phyloP scores from a whole-genome alignment of 2,329 filamentous ascomycete genomes.

The Xylariaceae sp. region DNA sequence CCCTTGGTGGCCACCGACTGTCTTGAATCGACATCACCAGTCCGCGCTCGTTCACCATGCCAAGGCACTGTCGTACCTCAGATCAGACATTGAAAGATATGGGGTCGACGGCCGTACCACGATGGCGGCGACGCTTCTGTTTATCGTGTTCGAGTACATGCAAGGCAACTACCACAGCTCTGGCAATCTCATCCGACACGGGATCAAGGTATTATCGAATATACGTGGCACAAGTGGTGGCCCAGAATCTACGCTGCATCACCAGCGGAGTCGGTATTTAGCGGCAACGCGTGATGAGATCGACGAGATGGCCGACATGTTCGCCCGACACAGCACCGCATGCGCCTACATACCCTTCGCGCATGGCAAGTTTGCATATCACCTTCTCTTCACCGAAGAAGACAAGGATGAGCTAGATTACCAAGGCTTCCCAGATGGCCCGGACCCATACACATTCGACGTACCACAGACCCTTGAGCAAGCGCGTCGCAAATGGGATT shows the following conservation, averaged over 20 bases:
- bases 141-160: conserved; percentile 27
- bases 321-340: conserved; percentile 18
- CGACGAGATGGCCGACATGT: conserved; percentile 24
- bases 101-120: conserved; percentile 17
- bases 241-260: conserved; percentile 10
- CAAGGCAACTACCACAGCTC: conserved; percentile 25
- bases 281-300: conserved; percentile 14
- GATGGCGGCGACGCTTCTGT: conserved; percentile 23
- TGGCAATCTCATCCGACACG: conserved; percentile 20
- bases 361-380: conserved; percentile 23
- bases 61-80: conserved; percentile 19
- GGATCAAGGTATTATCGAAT: conserved; percentile 21
- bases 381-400: conserved; percentile 18
- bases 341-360: conserved; percentile 20
- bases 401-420: conserved; percentile 6
- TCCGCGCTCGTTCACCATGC: conserved; percentile 22
- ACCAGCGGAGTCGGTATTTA: conserved; percentile 12
- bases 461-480: conserved; percentile 14
- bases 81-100: conserved; percentile 16
- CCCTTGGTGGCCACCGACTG: conserved; percentile 18
- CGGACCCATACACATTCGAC: conserved; percentile 7
- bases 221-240: conserved; percentile 10
- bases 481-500: conserved; percentile 18
- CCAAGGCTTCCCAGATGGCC: background rate
- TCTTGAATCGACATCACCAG: conserved; percentile 20